Percentiles rank a stretch among this genome's conserved stretches.
Evolutionary conservation across 108 stramenopile species (phyloP).

Genomic region (Craspedostauros australis): DNA sequence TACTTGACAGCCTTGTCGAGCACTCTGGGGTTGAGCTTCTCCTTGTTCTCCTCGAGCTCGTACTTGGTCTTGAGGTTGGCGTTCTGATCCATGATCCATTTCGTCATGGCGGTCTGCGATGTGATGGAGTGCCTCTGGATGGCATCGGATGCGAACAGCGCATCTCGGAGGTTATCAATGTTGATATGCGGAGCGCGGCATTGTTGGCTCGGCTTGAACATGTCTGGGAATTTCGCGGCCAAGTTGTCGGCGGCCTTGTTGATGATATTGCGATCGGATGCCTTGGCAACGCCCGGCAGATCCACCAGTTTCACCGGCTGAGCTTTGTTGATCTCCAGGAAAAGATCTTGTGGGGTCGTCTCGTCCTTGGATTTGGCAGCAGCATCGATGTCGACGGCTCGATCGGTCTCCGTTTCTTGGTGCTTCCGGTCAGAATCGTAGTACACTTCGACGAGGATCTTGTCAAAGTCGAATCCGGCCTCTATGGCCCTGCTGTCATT

Average conservation of each 20-base stretch:
- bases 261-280: constrained; percentile 51
- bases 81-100: constrained; percentile 57
- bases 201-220: constrained; percentile 69
- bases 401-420: constrained; percentile 2
- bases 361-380: too few relatives aligned
- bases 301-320: constrained; percentile 81
- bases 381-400: constrained; percentile 12
- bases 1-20: constrained; percentile 59
- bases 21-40: constrained; percentile 29
- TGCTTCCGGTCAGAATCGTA: background rate
- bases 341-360: constrained; percentile 62
- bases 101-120: constrained; percentile 35
- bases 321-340: constrained; percentile 84
- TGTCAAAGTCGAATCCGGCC: constrained; percentile 46
- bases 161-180: constrained; percentile 80
- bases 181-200: constrained; percentile 86
- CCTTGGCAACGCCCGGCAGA: constrained; percentile 58
- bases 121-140: constrained; percentile 43
- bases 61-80: constrained; percentile 25
- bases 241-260: constrained; percentile 49
- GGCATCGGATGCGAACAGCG: constrained; percentile 68
- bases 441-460: constrained; percentile 80
- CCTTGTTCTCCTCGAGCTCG: constrained; percentile 7
- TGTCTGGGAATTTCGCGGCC: constrained; percentile 48
- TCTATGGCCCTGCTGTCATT: constrained; percentile 11